Percentiles rank a stretch among this genome's conserved stretches.
phyloP scores from a whole-genome alignment of 306 rosid species.

The Casuarina cunninghamiana region DNA sequence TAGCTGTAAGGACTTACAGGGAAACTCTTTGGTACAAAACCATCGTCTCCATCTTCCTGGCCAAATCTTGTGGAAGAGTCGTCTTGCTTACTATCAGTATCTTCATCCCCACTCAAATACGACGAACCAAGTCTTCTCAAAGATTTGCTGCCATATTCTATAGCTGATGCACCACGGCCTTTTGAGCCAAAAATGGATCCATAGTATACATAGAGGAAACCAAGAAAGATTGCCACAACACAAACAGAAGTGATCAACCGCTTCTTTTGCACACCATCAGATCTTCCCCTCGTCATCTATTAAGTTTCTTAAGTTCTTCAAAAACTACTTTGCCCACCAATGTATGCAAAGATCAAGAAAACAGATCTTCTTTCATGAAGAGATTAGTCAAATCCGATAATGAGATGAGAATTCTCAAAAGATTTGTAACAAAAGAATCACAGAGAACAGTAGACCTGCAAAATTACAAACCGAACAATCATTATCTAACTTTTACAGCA shows the following conservation, averaged over 20 bases:
- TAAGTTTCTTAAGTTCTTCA: conserved; percentile 32
- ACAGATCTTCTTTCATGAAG: conserved; percentile 33
- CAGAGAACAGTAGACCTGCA: conserved; percentile 37
- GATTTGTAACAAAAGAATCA: conserved; percentile 3
- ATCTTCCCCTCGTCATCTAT: conserved; percentile 79
- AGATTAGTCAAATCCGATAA: conserved; percentile 25
- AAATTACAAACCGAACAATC: conserved; percentile 22
- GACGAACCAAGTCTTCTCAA: conserved; percentile 81
- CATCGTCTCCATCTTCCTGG: conserved; percentile 56
- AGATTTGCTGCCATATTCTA: conserved; percentile 79
- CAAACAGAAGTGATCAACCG: conserved; percentile 59
- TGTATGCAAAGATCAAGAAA: conserved; percentile 20
- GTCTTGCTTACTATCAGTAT: conserved; percentile 62
- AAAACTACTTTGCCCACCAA: conserved; percentile 25
- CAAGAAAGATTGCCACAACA: conserved; percentile 59
- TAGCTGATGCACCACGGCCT: conserved; percentile 58
- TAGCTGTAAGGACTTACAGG: conserved; percentile 58
- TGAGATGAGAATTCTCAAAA: conserved; percentile 11
- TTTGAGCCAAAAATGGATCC: conserved; percentile 86
- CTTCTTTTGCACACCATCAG: conserved; percentile 82
- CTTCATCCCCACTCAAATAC: conserved; percentile 73
- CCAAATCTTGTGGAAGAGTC: conserved; percentile 55
- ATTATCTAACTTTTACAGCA: conserved; percentile 19
- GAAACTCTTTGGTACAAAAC: conserved; percentile 63
- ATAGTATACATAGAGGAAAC: conserved; percentile 72